Percentiles rank a stretch among this genome's conserved stretches.
Conservation (phyloP, 2,329 filamentous ascomycete genomes). For the Phaeosphaeriaceae sp. region DNA sequence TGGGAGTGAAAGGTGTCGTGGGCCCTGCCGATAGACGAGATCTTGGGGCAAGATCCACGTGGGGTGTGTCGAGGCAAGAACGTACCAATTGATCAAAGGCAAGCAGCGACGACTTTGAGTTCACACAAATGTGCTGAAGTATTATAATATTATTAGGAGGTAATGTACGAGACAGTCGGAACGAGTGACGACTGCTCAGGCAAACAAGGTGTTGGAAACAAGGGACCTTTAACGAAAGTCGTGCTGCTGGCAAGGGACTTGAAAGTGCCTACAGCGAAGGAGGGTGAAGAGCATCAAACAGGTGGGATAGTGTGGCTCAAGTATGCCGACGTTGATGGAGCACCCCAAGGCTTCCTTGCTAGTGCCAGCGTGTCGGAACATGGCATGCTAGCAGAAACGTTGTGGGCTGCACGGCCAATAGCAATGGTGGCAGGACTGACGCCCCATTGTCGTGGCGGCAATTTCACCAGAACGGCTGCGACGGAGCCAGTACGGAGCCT, state of each 20-base stretch:
- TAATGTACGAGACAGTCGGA: conserved; percentile 12
- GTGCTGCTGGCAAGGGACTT: conserved; percentile 36
- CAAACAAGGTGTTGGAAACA: conserved; percentile 16
- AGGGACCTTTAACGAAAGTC: conserved; percentile 21
- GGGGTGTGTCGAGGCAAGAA: conserved; percentile 7
- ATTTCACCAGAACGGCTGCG: conserved; percentile 23
- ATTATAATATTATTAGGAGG: conserved; percentile 3
- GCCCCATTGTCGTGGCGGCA: conserved; percentile 32
- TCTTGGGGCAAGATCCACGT: not conserved
- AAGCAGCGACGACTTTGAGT: conserved; percentile 3
- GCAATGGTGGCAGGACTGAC: conserved; percentile 8
- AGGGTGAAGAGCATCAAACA: conserved; percentile 17
- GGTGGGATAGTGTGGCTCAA: conserved; percentile 25
- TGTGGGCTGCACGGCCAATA: conserved; percentile 23
- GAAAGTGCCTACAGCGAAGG: conserved; percentile 31
- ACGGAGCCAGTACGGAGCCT: conserved; percentile 29
- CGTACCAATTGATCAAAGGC: conserved; percentile 12
- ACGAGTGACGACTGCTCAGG: conserved; percentile 35
- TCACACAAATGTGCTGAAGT: not conserved
- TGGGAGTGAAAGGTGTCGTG: not conserved
- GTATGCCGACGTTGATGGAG: conserved; percentile 23
- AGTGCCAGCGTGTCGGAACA: conserved; percentile 17
- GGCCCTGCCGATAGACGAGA: not conserved
- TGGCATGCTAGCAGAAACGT: conserved; percentile 8
- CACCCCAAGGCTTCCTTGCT: conserved; percentile 14